Base-by-base conservation (phyloP, 1,139 yeast genomes). In the Nakaseomyces uthaithaninus region DNA sequence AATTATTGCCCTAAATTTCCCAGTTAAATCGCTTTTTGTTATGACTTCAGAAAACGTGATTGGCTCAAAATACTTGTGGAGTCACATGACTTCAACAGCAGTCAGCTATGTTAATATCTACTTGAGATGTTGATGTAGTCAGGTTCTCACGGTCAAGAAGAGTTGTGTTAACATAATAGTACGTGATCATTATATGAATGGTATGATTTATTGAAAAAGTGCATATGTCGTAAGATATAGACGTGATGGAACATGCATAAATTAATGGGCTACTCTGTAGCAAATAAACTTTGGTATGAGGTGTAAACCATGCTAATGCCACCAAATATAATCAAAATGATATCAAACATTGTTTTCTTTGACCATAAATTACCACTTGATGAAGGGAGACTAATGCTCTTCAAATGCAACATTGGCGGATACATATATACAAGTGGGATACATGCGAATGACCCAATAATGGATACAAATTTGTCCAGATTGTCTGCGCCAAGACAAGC, bases 361-460 rank as follows among this genome's bases (percentile, higher is more conserved):
- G 41, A 45, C 8, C 42, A 27, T n/a, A 36, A 43, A 11, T 62
- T 61, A 0, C 46, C 52, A 19, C 37, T 44, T n/a, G 39, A 40
- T 25, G 43, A 47, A 1, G 64, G 56, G 17, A 54, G 43, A 2
- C 66, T 62, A 37, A 64, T 62, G 23, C 67, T 54, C 43, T 57
- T 62, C 37, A 65, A 67, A 55, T 82, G 91, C 39, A 82, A 63
- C 67, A 82, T 67, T 14, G 93, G 89, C 3, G 93, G 91, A 55
- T 81, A 81, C 75, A 82, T 78, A 63, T 82, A 82, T 3, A 82
- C 91, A 64, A 82, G 69, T 0, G 93, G 93, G 42, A 82, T 80
- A 56, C 93, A 82, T 1, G 89, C 89, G 64, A 81, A 77, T 42
- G 87, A 80, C 1, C 93, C 93, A 38, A 80, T 78, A 55, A 82